Evolutionary conservation across 495 filamentous ascomycete genomes (phyloP).

Genomic region (Cercophora scortea): DNA sequence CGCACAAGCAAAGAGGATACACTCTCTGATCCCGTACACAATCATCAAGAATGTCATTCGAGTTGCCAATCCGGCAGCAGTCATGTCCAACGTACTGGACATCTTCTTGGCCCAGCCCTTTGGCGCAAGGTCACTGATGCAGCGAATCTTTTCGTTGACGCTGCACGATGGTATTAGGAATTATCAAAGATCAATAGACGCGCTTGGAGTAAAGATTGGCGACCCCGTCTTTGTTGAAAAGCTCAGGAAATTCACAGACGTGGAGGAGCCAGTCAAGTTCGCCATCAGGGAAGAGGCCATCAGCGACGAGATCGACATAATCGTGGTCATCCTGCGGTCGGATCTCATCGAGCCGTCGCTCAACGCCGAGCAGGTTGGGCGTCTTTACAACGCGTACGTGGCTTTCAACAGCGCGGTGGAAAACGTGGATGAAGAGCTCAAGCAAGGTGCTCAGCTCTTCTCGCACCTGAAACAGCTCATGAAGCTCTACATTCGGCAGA

Average conservation of each 20-base stretch:
- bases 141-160: constrained; percentile 86
- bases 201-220: constrained; percentile 62
- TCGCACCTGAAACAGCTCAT: constrained; percentile 90
- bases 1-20: constrained; percentile 86
- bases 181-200: constrained; percentile 78
- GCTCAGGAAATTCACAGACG: constrained; percentile 66
- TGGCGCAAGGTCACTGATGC: constrained; percentile 78
- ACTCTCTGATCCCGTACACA: constrained; percentile 86
- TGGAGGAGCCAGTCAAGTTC: constrained; percentile 65
- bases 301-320: constrained; percentile 65
- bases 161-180: constrained; percentile 80
- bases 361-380: constrained; percentile 62
- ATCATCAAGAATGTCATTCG: constrained; percentile 94
- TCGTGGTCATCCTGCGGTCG: constrained; percentile 74
- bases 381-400: constrained; percentile 89
- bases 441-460: constrained; percentile 80
- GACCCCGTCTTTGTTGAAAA: constrained; percentile 77
- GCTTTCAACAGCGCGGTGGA: constrained; percentile 94
- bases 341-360: constrained; percentile 65
- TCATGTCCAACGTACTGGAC: constrained; percentile 89
- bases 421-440: constrained; percentile 81
- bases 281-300: constrained; percentile 63
- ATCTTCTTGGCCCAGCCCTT: constrained; percentile 94
- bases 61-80: constrained; percentile 89
- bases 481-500: constrained; percentile 82